These are phyloP conservation scores for Calophaca sinica DNA, from an alignment of 306 rosid genomes.

Conservation along the genomic window DNA sequence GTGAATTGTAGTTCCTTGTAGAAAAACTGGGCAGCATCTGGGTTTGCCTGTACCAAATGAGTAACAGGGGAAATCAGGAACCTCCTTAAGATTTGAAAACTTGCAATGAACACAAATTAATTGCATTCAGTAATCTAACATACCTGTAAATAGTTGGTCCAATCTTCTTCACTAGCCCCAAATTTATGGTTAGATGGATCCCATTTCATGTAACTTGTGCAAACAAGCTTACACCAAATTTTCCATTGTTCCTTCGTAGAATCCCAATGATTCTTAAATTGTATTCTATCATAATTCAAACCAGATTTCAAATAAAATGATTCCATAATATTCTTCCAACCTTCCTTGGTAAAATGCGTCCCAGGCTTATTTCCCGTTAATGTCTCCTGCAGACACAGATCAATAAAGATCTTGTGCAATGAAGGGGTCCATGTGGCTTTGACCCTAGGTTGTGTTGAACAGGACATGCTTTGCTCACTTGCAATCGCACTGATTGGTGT, in stretches of 20 bases:
- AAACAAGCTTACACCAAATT: constrained; percentile 64
- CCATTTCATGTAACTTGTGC: constrained; percentile 71
- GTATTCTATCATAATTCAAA: constrained; percentile 60
- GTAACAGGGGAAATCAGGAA: constrained; percentile 36
- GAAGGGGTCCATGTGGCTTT: constrained; percentile 68
- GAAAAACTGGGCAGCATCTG: constrained; percentile 66
- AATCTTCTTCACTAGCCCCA: constrained; percentile 65
- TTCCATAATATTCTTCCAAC: constrained; percentile 70
- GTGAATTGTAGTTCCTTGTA: constrained; percentile 50
- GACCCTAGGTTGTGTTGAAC: constrained; percentile 52
- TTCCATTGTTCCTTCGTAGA: constrained; percentile 71
- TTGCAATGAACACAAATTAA: constrained; percentile 32
- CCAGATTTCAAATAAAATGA: constrained; percentile 62
- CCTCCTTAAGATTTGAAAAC: constrained; percentile 13
- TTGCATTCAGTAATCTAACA: constrained; percentile 28
- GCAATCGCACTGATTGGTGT: constrained; percentile 53
- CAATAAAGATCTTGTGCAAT: constrained; percentile 63
- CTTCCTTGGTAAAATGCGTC: constrained; percentile 74
- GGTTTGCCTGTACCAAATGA: constrained; percentile 55
- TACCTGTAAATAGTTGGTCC: constrained; percentile 66
- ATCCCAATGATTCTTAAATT: constrained; percentile 84
- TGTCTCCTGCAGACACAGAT: constrained; percentile 70
- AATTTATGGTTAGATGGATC: constrained; percentile 55
- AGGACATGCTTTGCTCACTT: constrained; percentile 64
- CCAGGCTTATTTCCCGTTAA: constrained; percentile 73